These are phyloP conservation scores for Aspergillus phoenicis DNA, from an alignment of 2,329 filamentous ascomycete genomes.

Conservation along the genomic window DNA sequence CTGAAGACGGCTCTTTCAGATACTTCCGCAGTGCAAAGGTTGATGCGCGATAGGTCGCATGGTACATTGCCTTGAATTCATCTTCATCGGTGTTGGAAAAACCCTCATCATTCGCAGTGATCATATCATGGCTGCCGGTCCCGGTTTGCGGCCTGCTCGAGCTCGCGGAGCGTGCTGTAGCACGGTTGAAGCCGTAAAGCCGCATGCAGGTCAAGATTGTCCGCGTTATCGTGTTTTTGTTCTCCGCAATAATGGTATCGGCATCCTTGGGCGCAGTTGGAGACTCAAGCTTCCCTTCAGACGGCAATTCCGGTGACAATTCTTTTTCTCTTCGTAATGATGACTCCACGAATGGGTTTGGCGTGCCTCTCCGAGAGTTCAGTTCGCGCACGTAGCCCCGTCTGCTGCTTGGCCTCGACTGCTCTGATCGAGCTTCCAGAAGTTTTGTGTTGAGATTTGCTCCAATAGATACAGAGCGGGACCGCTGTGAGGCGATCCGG, in stretches of 20 bases:
- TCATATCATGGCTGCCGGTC: conserved; percentile 6
- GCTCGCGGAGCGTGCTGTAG: conserved; percentile 26
- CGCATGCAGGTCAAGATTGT: conserved; percentile 49
- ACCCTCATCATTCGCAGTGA: conserved; percentile 17
- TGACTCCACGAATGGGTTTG: conserved; percentile 31
- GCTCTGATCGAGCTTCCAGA: conserved; percentile 19
- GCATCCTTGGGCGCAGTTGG: conserved; percentile 27
- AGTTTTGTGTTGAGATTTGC: conserved; percentile 28
- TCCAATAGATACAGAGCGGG: conserved; percentile 38
- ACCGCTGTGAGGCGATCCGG: conserved; percentile 31
- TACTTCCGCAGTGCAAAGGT: conserved; percentile 47
- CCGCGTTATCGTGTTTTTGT: conserved; percentile 45
- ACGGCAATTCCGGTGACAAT: conserved; percentile 17
- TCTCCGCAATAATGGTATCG: conserved; percentile 37
- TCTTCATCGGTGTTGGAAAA: conserved; percentile 37
- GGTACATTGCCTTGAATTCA: conserved; percentile 48
- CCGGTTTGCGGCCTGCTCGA: conserved; percentile 20
- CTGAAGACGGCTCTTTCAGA: conserved; percentile 29
- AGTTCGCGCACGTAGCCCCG: conserved; percentile 23
- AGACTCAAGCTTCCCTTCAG: conserved; percentile 21
- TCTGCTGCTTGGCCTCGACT: conserved; percentile 25
- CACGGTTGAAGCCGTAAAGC: conserved; percentile 45
- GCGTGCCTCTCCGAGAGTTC: conserved; percentile 21
- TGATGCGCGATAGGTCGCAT: conserved; percentile 47
- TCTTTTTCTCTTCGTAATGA: conserved; percentile 16